Evolutionary conservation across 371 early-diverging fungal species (phyloP).

Genomic region (Nematocida minor): DNA sequence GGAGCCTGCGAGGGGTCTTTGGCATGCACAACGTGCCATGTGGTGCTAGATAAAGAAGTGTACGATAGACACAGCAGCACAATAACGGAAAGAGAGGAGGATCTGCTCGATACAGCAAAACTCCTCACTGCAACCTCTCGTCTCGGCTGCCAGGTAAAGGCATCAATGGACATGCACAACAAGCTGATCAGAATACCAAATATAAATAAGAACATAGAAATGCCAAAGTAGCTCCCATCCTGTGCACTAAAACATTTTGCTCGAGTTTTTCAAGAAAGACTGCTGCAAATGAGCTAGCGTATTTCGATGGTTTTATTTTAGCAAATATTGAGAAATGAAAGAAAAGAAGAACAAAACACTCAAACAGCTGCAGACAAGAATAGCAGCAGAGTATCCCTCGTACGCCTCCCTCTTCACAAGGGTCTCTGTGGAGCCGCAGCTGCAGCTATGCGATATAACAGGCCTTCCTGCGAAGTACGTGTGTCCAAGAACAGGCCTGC

Average conservation of each 20-base stretch:
- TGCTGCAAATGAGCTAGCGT: no score
- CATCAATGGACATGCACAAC: conserved; percentile 76
- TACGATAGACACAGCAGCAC: conserved; percentile 76
- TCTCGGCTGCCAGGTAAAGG: conserved; percentile 86
- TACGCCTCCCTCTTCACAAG: conserved; percentile 49
- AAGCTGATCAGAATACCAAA: conserved; percentile 79
- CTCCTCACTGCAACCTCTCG: conserved; percentile 89
- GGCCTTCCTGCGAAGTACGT: conserved; percentile 62
- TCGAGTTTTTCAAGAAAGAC: no score
- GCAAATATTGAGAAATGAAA: no score
- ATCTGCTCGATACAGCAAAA: conserved; percentile 95
- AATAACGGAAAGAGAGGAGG: conserved; percentile 92
- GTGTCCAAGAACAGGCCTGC: conserved; percentile 58
- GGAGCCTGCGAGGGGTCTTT: conserved; percentile 92
- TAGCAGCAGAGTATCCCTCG: conserved; percentile 33
- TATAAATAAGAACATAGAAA: conserved; percentile 80
- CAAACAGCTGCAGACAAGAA: conserved; percentile 43
- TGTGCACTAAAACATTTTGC: no score
- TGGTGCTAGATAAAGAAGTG: conserved; percentile 75
- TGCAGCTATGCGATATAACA: conserved; percentile 63
- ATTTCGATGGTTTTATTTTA: neutral
- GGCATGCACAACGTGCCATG: conserved; percentile 72
- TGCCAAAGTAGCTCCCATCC: no score
- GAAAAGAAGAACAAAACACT: conserved; percentile 50
- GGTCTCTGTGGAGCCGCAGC: conserved; percentile 48